Percentiles rank a stretch among this genome's conserved stretches.
Evolutionary conservation across 2,329 filamentous ascomycete species (phyloP).

Genomic region (Verruconis gallopava): DNA sequence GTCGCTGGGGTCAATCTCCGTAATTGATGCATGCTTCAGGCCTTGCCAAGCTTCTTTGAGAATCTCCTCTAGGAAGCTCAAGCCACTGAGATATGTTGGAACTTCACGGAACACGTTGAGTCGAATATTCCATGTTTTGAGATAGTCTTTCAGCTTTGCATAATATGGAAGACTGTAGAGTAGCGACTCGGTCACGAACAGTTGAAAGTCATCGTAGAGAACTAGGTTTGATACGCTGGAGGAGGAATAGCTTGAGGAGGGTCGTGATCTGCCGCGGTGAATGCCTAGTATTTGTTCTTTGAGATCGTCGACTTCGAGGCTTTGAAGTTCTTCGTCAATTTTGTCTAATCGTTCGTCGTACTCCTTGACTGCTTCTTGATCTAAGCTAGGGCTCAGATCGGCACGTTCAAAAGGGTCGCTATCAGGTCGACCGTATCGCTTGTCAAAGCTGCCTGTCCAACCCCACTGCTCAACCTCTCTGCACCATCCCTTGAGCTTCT

Average conservation of each 20-base stretch:
- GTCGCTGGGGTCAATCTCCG: conserved; percentile 25
- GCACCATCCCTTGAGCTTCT: conserved; percentile 61
- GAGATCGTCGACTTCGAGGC: conserved; percentile 69
- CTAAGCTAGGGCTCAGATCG: conserved; percentile 47
- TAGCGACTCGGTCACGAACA: conserved; percentile 80
- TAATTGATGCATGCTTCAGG: neutral
- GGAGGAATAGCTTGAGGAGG: conserved; percentile 25
- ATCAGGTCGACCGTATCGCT: conserved; percentile 18
- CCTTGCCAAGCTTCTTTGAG: conserved; percentile 50
- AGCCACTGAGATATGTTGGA: conserved; percentile 51
- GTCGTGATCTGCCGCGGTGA: conserved; percentile 41
- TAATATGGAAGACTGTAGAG: conserved; percentile 77
- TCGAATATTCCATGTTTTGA: conserved; percentile 67
- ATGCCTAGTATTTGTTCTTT: conserved; percentile 77
- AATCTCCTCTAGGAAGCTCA: conserved; percentile 51
- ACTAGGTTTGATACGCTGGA: conserved; percentile 38
- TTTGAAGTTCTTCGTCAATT: conserved; percentile 56
- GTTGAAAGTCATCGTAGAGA: conserved; percentile 77
- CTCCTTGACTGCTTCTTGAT: conserved; percentile 45
- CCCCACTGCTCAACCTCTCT: conserved; percentile 54
- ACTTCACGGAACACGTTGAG: conserved; percentile 62
- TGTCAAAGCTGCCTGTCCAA: conserved; percentile 41
- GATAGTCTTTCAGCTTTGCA: conserved; percentile 56
- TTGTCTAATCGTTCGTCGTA: conserved; percentile 65
- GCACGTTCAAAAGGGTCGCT: conserved; percentile 12